These are phyloP conservation scores for Tetrahymena thermophila DNA, from an alignment of 73 alveolate genomes.

Conservation along the genomic window DNA sequence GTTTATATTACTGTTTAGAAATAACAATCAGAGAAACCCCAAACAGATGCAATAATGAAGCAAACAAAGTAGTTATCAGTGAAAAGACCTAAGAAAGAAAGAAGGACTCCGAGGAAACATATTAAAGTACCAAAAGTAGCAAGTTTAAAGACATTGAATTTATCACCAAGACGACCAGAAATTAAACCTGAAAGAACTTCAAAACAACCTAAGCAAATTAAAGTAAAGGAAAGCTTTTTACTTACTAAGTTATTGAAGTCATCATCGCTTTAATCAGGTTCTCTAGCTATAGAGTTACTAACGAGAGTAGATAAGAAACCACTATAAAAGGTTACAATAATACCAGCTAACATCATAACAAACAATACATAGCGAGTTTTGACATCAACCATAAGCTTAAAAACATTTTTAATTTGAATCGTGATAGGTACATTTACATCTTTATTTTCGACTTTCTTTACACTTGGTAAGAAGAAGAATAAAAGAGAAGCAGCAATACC, in stretches of 20 bases:
- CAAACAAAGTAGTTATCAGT: slow-evolving; percentile 11
- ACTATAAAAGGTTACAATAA: slow-evolving; percentile 33
- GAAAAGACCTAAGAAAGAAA: slow-evolving; percentile 25
- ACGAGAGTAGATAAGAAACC: slow-evolving; percentile 28
- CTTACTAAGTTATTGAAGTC: not conserved
- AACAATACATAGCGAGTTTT: slow-evolving; percentile 32
- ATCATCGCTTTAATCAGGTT: not conserved
- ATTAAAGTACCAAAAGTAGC: slow-evolving; percentile 37
- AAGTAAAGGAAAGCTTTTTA: slow-evolving; percentile 20
- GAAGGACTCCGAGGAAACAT: slow-evolving; percentile 13
- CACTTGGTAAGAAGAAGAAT: slow-evolving; percentile 22
- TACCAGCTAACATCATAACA: slow-evolving; percentile 21
- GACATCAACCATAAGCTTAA: not conserved
- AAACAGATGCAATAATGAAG: slow-evolving; percentile 14
- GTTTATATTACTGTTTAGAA: not conserved
- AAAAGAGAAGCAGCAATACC: slow-evolving; percentile 18
- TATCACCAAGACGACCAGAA: slow-evolving; percentile 36
- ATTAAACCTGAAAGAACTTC: slow-evolving; percentile 22
- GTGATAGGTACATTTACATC: not conserved
- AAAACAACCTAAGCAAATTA: slow-evolving; percentile 21
- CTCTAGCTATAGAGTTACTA: not conserved
- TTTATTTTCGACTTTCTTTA: not conserved
- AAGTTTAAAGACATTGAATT: slow-evolving; percentile 17
- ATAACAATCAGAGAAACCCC: slow-evolving; percentile 41
- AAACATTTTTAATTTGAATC: slow-evolving; percentile 8